Conservation (phyloP, 78 protist genomes). For the Pigoraptor vietnamica region DNA sequence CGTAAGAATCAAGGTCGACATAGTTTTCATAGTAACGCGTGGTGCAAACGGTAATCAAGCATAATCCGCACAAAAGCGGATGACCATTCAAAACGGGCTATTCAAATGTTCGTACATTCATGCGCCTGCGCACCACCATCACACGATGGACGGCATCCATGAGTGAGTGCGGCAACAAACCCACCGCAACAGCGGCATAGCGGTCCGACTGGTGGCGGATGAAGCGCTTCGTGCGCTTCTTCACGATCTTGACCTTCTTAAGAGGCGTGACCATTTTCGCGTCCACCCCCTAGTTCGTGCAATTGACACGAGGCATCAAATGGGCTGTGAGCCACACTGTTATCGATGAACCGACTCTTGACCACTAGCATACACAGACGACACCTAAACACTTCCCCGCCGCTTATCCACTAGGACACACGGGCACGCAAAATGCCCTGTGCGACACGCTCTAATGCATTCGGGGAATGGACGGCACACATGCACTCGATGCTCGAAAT, state of each 20-base stretch:
- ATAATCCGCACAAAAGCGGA: too few relatives aligned
- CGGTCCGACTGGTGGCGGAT: constrained; percentile 90
- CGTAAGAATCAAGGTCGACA: not conserved
- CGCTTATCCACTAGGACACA: not conserved
- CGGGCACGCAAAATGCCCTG: too few relatives aligned
- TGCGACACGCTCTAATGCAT: too few relatives aligned
- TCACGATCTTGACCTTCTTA: constrained; percentile 65
- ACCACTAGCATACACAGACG: not conserved
- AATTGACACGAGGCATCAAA: not conserved
- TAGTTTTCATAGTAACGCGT: too few relatives aligned
- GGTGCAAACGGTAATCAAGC: too few relatives aligned
- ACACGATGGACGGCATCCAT: not conserved
- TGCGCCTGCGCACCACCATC: too few relatives aligned
- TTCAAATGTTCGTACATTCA: too few relatives aligned
- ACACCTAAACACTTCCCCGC: not conserved
- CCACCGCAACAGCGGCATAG: constrained; percentile 49
- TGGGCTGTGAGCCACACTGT: not conserved
- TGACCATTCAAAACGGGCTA: too few relatives aligned
- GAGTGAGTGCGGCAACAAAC: not conserved
- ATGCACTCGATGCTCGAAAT: too few relatives aligned
- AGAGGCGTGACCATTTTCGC: constrained; percentile 28
- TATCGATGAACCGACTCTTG: not conserved
- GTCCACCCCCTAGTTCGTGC: not conserved
- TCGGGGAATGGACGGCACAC: too few relatives aligned
- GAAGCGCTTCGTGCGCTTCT: constrained; percentile 88